These are phyloP conservation scores for Daedaleopsis nitida DNA, from an alignment of 768 basidiomycete genomes.

Conservation along the genomic window DNA sequence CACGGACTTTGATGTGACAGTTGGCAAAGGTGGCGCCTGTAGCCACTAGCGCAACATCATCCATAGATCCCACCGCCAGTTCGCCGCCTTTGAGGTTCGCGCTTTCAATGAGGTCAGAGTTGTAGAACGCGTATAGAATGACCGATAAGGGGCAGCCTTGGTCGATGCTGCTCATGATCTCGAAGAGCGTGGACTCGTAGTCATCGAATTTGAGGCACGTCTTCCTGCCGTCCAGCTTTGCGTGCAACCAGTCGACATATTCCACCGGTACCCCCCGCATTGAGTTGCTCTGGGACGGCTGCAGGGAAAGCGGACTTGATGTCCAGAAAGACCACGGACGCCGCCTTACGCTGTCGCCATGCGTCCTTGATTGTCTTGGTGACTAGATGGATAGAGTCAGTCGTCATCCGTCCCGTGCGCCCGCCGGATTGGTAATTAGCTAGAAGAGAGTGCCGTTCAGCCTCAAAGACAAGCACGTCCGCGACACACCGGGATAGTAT, in stretches of 20 bases:
- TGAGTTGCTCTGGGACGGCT: conserved; percentile 9
- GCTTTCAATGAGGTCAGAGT: too few relatives aligned
- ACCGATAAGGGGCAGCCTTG: conserved; percentile 16
- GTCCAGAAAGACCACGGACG: conserved; percentile 30
- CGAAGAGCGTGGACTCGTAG: conserved; percentile 18
- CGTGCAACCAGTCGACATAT: conserved; percentile 17
- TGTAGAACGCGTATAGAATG: too few relatives aligned
- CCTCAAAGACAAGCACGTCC: conserved; percentile 4
- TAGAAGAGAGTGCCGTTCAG: conserved; percentile 11
- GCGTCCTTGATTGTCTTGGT: conserved; percentile 21
- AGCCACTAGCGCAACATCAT: too few relatives aligned
- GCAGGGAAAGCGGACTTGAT: conserved; percentile 38
- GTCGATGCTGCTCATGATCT: conserved; percentile 28
- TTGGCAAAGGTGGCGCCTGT: too few relatives aligned
- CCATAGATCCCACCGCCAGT: too few relatives aligned
- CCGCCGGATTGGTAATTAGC: conserved; percentile 25
- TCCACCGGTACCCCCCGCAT: conserved; percentile 12
- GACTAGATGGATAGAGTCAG: conserved; percentile 29
- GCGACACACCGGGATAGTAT: conserved; percentile 26
- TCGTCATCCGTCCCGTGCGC: too few relatives aligned
- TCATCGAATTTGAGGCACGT: conserved; percentile 30
- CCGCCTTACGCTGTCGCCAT: conserved; percentile 28
- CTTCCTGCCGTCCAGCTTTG: conserved; percentile 17
- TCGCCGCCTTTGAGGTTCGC: too few relatives aligned
- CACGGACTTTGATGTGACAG: not conserved